Evolutionary conservation across 352 stramenopile species (phyloP).

Genomic region (Phytopythium oedochilum): DNA sequence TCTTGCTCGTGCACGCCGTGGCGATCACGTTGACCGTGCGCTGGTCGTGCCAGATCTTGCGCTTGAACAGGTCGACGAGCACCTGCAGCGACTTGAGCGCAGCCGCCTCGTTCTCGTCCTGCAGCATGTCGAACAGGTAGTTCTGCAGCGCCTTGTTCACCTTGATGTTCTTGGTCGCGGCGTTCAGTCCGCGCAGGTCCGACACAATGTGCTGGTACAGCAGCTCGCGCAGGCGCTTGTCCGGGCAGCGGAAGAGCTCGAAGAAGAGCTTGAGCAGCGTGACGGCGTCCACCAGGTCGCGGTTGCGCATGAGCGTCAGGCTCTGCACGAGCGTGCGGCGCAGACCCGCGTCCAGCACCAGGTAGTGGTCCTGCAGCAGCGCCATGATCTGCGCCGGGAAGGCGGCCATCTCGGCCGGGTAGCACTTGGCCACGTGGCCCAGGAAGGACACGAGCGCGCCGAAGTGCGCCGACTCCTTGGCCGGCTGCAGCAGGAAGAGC

Average conservation of each 20-base stretch:
- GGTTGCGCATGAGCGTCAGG: constrained; percentile 96
- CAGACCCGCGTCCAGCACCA: constrained; percentile 89
- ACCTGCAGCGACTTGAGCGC: constrained; percentile 91
- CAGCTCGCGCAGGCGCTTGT: constrained; percentile 95
- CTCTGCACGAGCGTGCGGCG: constrained; percentile 93
- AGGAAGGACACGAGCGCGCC: constrained; percentile 97
- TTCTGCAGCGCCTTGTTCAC: constrained; percentile 95
- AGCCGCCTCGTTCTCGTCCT: constrained; percentile 82
- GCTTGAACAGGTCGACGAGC: constrained; percentile 95
- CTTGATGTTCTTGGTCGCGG: constrained; percentile 93
- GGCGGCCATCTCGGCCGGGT: constrained; percentile 77
- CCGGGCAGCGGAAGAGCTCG: constrained; percentile 93
- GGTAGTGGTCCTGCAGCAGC: constrained; percentile 88
- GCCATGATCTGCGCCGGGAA: constrained; percentile 92
- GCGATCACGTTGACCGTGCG: constrained; percentile 97
- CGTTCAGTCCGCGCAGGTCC: constrained; percentile 87
- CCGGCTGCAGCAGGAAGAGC: constrained; percentile 93
- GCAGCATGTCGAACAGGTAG: constrained; percentile 94
- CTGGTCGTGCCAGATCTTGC: constrained; percentile 96
- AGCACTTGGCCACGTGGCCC: constrained; percentile 90
- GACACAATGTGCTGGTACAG: constrained; percentile 96
- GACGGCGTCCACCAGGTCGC: constrained; percentile 89
- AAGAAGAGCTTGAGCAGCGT: constrained; percentile 96
- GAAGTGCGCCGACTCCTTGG: constrained; percentile 91
- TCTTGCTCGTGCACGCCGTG: constrained; percentile 85